Evolutionary conservation across 2,329 filamentous ascomycete genomes (phyloP).

Genomic region (Neofusicoccum sp.): DNA sequence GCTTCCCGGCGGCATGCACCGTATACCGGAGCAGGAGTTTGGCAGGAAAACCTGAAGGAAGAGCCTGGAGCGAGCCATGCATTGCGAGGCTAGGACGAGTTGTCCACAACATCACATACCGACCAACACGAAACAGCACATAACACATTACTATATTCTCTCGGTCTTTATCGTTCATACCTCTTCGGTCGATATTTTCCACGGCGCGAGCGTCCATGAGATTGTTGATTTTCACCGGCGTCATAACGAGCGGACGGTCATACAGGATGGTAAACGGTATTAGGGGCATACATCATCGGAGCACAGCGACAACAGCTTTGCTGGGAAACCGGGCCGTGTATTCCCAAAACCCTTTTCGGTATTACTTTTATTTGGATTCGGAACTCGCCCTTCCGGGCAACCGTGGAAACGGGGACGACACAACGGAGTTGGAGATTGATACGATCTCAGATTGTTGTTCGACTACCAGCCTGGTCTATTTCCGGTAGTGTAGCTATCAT

Average conservation of each 20-base stretch:
- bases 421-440: neutral
- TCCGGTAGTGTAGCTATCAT: conserved; percentile 20
- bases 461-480: neutral
- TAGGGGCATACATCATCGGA: conserved; percentile 13
- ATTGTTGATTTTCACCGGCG: conserved; percentile 14
- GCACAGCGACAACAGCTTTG: conserved; percentile 7
- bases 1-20: conserved; percentile 32
- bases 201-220: neutral
- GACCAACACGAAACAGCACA: conserved; percentile 2
- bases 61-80: neutral
- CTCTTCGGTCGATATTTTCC: conserved; percentile 2
- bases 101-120: neutral
- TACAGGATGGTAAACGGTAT: conserved; percentile 16
- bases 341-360: neutral
- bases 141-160: neutral
- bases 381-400: conserved; percentile 7
- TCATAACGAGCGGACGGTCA: conserved; percentile 9
- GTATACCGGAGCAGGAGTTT: conserved; percentile 30
- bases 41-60: conserved; percentile 4
- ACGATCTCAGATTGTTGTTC: neutral
- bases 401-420: conserved; percentile 10
- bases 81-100: neutral
- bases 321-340: neutral
- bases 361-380: conserved; percentile 8
- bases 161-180: conserved; percentile 7